Percentiles rank a stretch among this genome's conserved stretches.
These are phyloP conservation scores for Bimuria novae-zelandiae DNA, from an alignment of 2,329 filamentous ascomycete species.

Conservation along the genomic window DNA sequence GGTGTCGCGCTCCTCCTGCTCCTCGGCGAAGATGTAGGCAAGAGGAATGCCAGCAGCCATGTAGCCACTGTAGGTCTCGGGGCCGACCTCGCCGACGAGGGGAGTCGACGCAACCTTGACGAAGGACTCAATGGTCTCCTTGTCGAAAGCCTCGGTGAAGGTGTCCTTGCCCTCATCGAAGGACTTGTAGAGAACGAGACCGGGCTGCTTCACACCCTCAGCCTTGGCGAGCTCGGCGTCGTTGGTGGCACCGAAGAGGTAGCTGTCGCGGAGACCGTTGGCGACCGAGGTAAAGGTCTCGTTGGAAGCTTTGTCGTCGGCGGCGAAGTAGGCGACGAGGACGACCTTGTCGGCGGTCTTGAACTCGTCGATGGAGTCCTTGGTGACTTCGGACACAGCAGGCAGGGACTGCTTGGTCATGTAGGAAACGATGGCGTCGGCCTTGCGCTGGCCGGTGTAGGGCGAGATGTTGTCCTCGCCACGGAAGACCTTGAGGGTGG, in stretches of 20 bases:
- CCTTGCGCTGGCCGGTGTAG: conserved; percentile 89
- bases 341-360: conserved; percentile 98
- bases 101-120: conserved; percentile 84
- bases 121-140: conserved; percentile 79
- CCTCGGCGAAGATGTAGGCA: conserved; percentile 97
- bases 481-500: conserved; percentile 98
- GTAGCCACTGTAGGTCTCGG: conserved; percentile 94
- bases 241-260: conserved; percentile 86
- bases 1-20: conserved; percentile 81
- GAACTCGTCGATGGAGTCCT: conserved; percentile 89
- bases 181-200: conserved; percentile 92
- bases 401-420: conserved; percentile 99
- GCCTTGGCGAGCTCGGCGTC: conserved; percentile 85
- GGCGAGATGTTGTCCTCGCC: conserved; percentile 78
- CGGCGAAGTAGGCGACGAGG: conserved; percentile 82
- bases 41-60: conserved; percentile 91
- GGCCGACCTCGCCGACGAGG: conserved; percentile 92
- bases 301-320: conserved; percentile 81
- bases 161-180: conserved; percentile 95
- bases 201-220: conserved; percentile 85
- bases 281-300: conserved; percentile 80
- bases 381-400: conserved; percentile 80
- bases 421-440: conserved; percentile 76
- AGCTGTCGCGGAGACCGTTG: conserved; percentile 79
- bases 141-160: conserved; percentile 80